These are phyloP conservation scores for Hyaloperonospora arabidopsidis DNA, from an alignment of 352 stramenopile genomes.

Conservation along the genomic window DNA sequence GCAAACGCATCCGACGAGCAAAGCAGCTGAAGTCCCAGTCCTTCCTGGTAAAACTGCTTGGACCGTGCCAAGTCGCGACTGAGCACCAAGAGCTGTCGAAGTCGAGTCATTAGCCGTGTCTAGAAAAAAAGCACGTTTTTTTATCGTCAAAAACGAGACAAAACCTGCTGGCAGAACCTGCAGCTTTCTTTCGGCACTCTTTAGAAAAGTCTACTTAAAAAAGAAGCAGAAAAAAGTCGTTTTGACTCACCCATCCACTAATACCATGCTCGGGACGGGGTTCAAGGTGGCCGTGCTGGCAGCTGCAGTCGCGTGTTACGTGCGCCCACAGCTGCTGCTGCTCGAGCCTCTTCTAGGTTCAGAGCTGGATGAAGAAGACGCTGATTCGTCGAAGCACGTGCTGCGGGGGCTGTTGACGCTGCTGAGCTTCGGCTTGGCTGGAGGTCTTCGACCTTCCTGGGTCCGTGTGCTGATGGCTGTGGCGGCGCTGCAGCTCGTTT, in stretches of 20 bases:
- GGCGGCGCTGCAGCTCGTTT: constrained; percentile 43
- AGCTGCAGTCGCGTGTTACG: constrained; percentile 38
- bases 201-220: too few relatives aligned
- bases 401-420: constrained; percentile 54
- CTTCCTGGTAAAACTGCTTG: constrained; percentile 80
- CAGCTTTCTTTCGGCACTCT: too few relatives aligned
- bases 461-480: constrained; percentile 38
- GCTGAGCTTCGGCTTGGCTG: constrained; percentile 38
- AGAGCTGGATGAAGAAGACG: constrained; percentile 26
- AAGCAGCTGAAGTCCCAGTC: constrained; percentile 64
- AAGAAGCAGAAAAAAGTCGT: too few relatives aligned
- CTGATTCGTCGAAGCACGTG: constrained; percentile 40
- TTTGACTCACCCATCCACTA: too few relatives aligned
- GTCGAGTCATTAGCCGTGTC: constrained; percentile 34
- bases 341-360: constrained; percentile 4
- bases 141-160: too few relatives aligned
- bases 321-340: constrained; percentile 38
- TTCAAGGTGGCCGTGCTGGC: constrained; percentile 40
- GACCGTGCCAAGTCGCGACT: constrained; percentile 74
- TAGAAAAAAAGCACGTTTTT: too few relatives aligned
- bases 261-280: constrained; percentile 22
- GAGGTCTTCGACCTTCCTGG: constrained; percentile 29
- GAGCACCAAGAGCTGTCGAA: constrained; percentile 81
- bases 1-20: constrained; percentile 75
- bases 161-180: too few relatives aligned